Conservation (phyloP, 1,139 yeast genomes). For the Debaryomycetaceae sp. region DNA sequence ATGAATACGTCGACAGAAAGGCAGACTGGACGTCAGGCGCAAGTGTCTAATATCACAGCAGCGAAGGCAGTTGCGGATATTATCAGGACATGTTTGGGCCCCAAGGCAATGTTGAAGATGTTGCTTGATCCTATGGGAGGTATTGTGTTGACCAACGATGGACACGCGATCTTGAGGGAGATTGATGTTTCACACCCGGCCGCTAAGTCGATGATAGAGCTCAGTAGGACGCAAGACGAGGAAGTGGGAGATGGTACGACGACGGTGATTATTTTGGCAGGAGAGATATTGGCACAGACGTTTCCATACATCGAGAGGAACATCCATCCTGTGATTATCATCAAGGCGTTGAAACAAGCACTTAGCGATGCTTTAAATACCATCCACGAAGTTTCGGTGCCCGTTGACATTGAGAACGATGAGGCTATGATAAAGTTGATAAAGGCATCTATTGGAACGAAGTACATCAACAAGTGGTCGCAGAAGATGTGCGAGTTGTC, state of each 20-base stretch:
- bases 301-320: constrained; percentile 91
- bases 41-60: constrained; percentile 93
- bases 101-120: constrained; percentile 99
- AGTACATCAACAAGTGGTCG: constrained; percentile 90
- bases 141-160: constrained; percentile 94
- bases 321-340: constrained; percentile 94
- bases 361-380: constrained; percentile 86
- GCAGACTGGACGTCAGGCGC: constrained; percentile 97
- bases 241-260: constrained; percentile 99
- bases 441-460: constrained; percentile 92
- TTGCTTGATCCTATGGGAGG: constrained; percentile 98
- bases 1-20: constrained; percentile 83
- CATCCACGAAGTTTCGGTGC: constrained; percentile 78
- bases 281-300: constrained; percentile 93
- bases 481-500: constrained; percentile 88
- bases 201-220: constrained; percentile 97
- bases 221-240: constrained; percentile 96
- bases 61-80: constrained; percentile 98
- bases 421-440: constrained; percentile 84
- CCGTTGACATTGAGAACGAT: constrained; percentile 82
- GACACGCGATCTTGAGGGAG: constrained; percentile 89
- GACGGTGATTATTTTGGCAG: constrained; percentile 90
- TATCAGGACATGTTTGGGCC: constrained; percentile 97
- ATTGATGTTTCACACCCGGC: constrained; percentile 96
- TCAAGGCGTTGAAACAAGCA: constrained; percentile 91